Conservation (phyloP, 805 yeast genomes). For the Lipomyces anomalus region DNA sequence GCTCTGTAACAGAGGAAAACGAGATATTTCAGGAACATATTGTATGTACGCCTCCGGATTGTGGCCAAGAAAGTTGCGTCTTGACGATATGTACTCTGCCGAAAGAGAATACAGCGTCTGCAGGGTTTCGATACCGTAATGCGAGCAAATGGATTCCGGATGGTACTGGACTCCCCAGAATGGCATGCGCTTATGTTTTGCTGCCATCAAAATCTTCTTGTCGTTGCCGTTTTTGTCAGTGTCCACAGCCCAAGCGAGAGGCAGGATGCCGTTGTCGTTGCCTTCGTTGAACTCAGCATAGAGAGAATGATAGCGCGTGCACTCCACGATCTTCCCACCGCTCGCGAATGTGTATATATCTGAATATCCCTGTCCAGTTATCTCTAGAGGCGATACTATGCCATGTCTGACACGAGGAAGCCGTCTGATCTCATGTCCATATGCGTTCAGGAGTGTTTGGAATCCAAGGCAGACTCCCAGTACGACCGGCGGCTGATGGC, state of each 20-base stretch:
- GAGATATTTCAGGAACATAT: neutral
- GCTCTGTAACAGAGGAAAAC: neutral
- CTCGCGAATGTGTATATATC: slow-evolving; percentile 43
- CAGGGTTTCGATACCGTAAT: slow-evolving; percentile 44
- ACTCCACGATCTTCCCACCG: slow-evolving; percentile 40
- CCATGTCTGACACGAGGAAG: slow-evolving; percentile 74
- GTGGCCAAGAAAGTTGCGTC: neutral
- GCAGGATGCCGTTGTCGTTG: slow-evolving; percentile 35
- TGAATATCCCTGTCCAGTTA: slow-evolving; percentile 26
- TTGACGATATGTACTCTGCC: neutral
- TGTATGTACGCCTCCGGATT: neutral
- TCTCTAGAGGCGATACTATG: slow-evolving; percentile 54
- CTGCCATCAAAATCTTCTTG: slow-evolving; percentile 64
- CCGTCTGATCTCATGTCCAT: slow-evolving; percentile 52
- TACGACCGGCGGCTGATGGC: slow-evolving; percentile 35
- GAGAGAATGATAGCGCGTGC: slow-evolving; percentile 88
- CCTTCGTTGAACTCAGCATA: slow-evolving; percentile 38
- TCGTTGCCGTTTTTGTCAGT: slow-evolving; percentile 36
- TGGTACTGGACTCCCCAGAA: slow-evolving; percentile 95
- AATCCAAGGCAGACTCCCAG: slow-evolving; percentile 93
- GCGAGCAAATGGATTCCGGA: slow-evolving; percentile 89
- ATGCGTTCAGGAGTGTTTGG: slow-evolving; percentile 60
- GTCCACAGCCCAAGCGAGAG: slow-evolving; percentile 58
- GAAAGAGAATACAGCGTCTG: slow-evolving; percentile 9
- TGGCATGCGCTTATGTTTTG: slow-evolving; percentile 52